These are phyloP conservation scores for Erythrophleum fordii DNA, from an alignment of 306 rosid species.

Conservation along the genomic window DNA sequence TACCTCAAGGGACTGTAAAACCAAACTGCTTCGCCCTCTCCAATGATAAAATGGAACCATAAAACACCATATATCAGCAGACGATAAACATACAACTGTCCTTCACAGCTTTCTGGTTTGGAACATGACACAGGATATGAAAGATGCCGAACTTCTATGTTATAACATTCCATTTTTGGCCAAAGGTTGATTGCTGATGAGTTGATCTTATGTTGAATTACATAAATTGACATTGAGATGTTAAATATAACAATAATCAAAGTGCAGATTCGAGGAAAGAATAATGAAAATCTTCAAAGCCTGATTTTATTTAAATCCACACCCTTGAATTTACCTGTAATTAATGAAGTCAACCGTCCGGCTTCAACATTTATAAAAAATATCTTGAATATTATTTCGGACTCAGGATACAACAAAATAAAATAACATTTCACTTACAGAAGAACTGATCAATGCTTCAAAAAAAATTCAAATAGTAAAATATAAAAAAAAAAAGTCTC, in stretches of 20 bases:
- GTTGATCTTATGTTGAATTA: neutral
- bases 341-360: slow-evolving; percentile 17
- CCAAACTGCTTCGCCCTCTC: neutral
- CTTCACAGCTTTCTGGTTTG: no score
- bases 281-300: neutral
- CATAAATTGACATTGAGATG: neutral
- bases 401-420: slow-evolving; percentile 19
- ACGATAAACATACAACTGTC: no score
- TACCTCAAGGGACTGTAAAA: neutral
- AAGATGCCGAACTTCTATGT: no score
- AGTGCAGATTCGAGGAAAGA: neutral
- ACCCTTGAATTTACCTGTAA: slow-evolving; percentile 29
- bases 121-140: no score
- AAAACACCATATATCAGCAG: neutral
- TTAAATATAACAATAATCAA: no score
- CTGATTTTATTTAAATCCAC: slow-evolving; percentile 38
- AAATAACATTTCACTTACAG: slow-evolving; percentile 30
- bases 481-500: slow-evolving; percentile 6
- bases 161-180: no score
- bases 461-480: slow-evolving; percentile 3
- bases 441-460: slow-evolving; percentile 34
- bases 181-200: neutral
- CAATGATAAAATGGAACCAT: neutral
- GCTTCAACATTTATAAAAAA: slow-evolving; percentile 1
- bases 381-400: slow-evolving; percentile 26